A percentile compares a stretch with the other conserved stretches of the same genome.
phyloP scores from a whole-genome alignment of 495 filamentous ascomycete species.

The Pyronema domesticum region DNA sequence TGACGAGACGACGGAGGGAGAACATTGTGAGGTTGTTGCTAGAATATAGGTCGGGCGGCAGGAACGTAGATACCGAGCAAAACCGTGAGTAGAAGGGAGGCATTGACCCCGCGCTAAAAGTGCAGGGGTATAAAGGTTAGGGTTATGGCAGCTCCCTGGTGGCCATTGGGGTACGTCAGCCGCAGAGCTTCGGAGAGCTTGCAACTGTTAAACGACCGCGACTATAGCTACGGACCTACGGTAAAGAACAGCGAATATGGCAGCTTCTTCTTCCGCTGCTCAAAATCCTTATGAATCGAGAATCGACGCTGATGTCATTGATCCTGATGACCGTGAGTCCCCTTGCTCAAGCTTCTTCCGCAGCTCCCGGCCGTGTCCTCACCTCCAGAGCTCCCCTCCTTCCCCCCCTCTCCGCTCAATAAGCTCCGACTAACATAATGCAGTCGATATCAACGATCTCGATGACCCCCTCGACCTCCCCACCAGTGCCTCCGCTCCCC shows the following conservation, averaged over 20 bases:
- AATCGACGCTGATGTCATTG: slow-evolving; percentile 75
- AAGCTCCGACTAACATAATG: slow-evolving; percentile 9
- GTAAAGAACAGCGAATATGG: too few relatives aligned
- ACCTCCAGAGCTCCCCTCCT: neutral
- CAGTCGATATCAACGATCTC: slow-evolving; percentile 70
- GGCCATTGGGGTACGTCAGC: too few relatives aligned
- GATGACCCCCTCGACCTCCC: slow-evolving; percentile 72
- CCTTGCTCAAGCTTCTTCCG: neutral
- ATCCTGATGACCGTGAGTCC: slow-evolving; percentile 74
- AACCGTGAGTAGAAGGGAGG: too few relatives aligned
- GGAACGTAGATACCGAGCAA: too few relatives aligned
- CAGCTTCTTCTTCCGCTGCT: too few relatives aligned
- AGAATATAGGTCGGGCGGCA: too few relatives aligned
- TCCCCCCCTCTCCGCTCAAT: slow-evolving; percentile 5
- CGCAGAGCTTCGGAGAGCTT: too few relatives aligned
- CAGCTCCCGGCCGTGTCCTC: neutral
- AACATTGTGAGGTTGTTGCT: slow-evolving; percentile 2
- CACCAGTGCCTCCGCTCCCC: slow-evolving; percentile 35
- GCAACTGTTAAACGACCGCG: neutral
- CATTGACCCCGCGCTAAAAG: too few relatives aligned
- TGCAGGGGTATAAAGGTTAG: too few relatives aligned
- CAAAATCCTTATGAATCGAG: neutral
- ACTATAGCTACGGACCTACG: neutral
- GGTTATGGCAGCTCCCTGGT: too few relatives aligned
- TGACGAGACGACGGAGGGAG: neutral